phyloP scores from a whole-genome alignment of 257 asterid genomes.

The Solanum lignicaule region DNA sequence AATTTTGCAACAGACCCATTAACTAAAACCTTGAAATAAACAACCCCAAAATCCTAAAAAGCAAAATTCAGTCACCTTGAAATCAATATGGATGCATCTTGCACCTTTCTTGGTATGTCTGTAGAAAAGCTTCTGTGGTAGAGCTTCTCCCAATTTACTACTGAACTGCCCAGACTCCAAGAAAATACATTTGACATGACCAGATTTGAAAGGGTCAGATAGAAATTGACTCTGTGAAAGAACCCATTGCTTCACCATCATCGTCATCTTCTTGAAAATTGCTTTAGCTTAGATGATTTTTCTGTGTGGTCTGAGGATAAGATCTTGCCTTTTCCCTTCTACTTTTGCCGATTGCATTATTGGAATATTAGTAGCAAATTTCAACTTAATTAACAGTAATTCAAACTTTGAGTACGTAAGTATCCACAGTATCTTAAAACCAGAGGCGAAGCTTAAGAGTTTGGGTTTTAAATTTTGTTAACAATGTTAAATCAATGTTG shows the following conservation, averaged over 20 bases:
- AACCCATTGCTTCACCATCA: neutral
- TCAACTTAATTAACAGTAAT: neutral
- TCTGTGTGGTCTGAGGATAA: neutral
- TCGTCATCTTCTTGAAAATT: neutral
- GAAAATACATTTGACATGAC: neutral
- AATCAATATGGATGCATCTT: neutral
- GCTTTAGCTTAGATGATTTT: neutral
- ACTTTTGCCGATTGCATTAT: neutral
- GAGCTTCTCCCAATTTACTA: neutral
- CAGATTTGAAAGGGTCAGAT: neutral
- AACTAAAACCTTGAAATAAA: neutral
- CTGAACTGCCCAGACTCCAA: neutral
- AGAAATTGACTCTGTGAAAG: neutral
- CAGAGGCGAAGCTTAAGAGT: neutral
- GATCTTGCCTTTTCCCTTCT: neutral
- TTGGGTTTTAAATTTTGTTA: too few relatives aligned
- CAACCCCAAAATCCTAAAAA: neutral
- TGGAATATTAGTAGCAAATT: neutral
- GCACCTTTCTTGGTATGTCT: neutral
- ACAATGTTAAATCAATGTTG: too few relatives aligned
- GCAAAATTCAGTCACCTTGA: neutral
- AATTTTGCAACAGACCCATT: neutral
- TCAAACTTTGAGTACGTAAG: neutral
- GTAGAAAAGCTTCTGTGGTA: neutral
- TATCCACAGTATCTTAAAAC: neutral